A percentile compares a stretch with the other conserved stretches of the same genome.
phyloP scores from a whole-genome alignment of 1,284 basidiomycete genomes.

The Xerocomus amazonicus region DNA sequence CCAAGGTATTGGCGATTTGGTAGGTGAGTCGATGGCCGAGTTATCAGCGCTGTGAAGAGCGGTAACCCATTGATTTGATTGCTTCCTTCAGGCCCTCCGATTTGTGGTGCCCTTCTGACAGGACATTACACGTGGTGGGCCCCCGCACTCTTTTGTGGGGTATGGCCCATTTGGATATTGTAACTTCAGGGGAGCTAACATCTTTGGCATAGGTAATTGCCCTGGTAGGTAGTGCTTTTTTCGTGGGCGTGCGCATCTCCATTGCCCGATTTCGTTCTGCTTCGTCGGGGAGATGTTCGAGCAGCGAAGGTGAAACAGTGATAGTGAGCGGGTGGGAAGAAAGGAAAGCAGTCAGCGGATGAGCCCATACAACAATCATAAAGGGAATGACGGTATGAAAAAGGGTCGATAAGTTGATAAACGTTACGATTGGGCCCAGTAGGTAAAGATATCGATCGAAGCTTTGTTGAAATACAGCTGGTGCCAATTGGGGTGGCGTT shows the following conservation, averaged over 20 bases:
- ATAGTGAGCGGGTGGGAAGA: too few species aligned
- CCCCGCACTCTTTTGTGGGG: constrained; percentile 28
- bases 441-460: too few species aligned
- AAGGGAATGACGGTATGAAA: too few species aligned
- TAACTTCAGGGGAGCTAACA: background rate
- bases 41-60: background rate
- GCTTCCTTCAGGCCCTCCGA: constrained; percentile 25
- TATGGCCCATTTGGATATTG: constrained; percentile 10
- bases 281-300: too few species aligned
- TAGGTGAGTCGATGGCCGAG: constrained; percentile 16
- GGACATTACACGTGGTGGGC: constrained; percentile 29
- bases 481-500: too few species aligned
- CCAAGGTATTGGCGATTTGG: constrained; percentile 25
- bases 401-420: too few species aligned
- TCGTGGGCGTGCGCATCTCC: constrained; percentile 13
- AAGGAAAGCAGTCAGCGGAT: too few species aligned
- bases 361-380: too few species aligned
- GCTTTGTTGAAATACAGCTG: too few species aligned
- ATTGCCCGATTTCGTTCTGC: background rate
- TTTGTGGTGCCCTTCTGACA: constrained; percentile 31
- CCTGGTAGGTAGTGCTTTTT: constrained; percentile 6
- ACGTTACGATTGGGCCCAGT: too few species aligned
- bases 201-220: constrained; percentile 7
- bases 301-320: too few species aligned
- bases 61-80: background rate